These are phyloP conservation scores for Prunus armeniaca DNA, from an alignment of 306 rosid genomes.

Conservation along the genomic window DNA sequence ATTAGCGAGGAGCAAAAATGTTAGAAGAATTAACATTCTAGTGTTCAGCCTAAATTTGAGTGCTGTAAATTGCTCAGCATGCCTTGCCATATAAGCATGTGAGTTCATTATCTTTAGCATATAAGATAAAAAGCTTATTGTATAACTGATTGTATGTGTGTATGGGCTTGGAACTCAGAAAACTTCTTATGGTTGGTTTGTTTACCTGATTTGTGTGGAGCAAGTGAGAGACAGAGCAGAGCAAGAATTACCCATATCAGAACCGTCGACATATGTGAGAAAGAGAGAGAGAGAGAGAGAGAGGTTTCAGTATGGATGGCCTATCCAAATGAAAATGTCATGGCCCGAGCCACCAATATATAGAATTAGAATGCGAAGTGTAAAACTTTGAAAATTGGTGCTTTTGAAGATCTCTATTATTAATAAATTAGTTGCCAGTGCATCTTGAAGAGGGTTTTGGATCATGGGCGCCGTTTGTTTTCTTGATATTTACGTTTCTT, in stretches of 20 bases:
- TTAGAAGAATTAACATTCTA: too few relatives aligned
- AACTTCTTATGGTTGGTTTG: neutral
- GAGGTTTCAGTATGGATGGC: constrained; percentile 1
- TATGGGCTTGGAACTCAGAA: neutral
- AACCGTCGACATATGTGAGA: constrained; percentile 37
- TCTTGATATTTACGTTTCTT: too few relatives aligned
- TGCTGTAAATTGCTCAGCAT: too few relatives aligned
- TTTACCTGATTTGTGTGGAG: constrained; percentile 55
- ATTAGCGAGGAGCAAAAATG: too few relatives aligned
- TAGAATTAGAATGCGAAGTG: neutral
- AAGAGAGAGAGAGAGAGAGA: constrained; percentile 24
- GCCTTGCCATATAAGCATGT: too few relatives aligned
- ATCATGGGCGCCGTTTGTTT: too few relatives aligned
- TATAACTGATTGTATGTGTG: neutral
- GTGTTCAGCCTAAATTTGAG: too few relatives aligned
- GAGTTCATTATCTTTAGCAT: too few relatives aligned
- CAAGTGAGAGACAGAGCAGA: constrained; percentile 45
- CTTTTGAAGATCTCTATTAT: neutral
- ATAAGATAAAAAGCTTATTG: too few relatives aligned
- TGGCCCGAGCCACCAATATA: neutral
- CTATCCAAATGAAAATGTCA: neutral
- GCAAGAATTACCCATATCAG: constrained; percentile 32
- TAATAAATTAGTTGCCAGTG: neutral
- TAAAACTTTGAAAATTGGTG: neutral
- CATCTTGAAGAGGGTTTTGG: too few relatives aligned